A percentile compares a stretch with the other conserved stretches of the same genome.
phyloP scores from a whole-genome alignment of 2,329 filamentous ascomycete species.

The Scedosporium apiospermum region DNA sequence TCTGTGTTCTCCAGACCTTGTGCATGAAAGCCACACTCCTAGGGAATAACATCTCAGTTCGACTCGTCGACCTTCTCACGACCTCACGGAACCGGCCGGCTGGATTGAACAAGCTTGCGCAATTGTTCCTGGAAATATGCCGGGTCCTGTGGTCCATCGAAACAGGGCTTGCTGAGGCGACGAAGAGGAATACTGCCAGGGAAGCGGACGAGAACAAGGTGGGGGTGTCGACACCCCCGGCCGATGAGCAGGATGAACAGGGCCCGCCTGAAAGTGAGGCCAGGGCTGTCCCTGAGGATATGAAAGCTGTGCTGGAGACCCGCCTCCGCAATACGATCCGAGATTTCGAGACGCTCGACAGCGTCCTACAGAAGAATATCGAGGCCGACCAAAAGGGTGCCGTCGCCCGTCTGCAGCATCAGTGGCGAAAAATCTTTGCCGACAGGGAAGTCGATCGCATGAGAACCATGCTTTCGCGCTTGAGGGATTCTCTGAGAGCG shows the following conservation, averaged over 20 bases:
- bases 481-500: constrained; percentile 52
- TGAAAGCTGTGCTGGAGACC: constrained; percentile 53
- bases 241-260: background rate
- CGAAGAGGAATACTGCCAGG: background rate
- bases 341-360: constrained; percentile 54
- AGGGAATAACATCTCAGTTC: constrained; percentile 55
- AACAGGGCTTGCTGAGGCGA: constrained; percentile 40
- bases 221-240: background rate
- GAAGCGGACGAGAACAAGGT: background rate
- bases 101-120: constrained; percentile 50
- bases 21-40: constrained; percentile 49
- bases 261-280: constrained; percentile 19
- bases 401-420: constrained; percentile 49
- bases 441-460: constrained; percentile 54
- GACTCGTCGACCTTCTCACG: constrained; percentile 54
- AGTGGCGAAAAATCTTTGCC: constrained; percentile 54
- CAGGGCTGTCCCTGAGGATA: constrained; percentile 47
- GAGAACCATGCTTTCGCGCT: constrained; percentile 44
- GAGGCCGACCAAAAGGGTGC: constrained; percentile 53
- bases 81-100: constrained; percentile 39
- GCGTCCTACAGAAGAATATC: constrained; percentile 51
- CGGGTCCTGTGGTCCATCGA: constrained; percentile 60
- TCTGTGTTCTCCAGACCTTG: constrained; percentile 17
- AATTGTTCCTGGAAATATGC: constrained; percentile 58
- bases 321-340: constrained; percentile 52